Evolutionary conservation across 306 rosid genomes (phyloP).

Genomic region (Medicago ruthenica): DNA sequence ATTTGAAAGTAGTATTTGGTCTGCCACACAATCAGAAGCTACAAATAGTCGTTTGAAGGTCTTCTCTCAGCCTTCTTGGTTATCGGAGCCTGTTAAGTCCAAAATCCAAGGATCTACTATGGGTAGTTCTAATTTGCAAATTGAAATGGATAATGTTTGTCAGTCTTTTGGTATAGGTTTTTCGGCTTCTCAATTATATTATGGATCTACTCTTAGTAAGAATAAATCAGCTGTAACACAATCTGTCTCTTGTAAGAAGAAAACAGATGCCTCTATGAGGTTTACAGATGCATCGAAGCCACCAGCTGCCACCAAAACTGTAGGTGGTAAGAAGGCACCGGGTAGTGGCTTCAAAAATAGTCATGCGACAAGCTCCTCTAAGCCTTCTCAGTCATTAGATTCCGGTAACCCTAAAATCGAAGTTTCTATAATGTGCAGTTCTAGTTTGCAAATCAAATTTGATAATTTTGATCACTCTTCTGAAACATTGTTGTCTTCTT

Average conservation of each 20-base stretch:
- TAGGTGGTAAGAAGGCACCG: conserved; percentile 45
- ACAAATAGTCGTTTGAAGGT: conserved; percentile 36
- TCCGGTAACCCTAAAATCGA: not conserved
- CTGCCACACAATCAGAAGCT: not conserved
- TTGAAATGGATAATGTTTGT: conserved; percentile 37
- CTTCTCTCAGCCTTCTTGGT: conserved; percentile 43
- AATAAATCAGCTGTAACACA: conserved; percentile 53
- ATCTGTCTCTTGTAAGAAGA: conserved; percentile 11
- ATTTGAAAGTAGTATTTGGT: conserved; percentile 4
- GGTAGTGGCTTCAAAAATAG: conserved; percentile 8
- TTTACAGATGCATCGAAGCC: too few species aligned
- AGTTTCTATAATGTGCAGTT: not conserved
- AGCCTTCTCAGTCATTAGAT: not conserved
- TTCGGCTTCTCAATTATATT: conserved; percentile 38
- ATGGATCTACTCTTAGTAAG: conserved; percentile 48
- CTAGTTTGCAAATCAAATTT: conserved; percentile 21
- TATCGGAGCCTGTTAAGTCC: conserved; percentile 36
- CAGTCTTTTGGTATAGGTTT: conserved; percentile 44
- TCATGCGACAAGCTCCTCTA: not conserved
- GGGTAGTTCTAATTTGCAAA: conserved; percentile 49
- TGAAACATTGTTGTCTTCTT: not conserved
- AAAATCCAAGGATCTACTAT: conserved; percentile 26
- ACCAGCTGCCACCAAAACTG: not conserved
- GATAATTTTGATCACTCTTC: not conserved
- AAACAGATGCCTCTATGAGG: too few species aligned